These are phyloP conservation scores for Isabelozyma gotoi DNA, from an alignment of 805 yeast genomes.

Conservation along the genomic window DNA sequence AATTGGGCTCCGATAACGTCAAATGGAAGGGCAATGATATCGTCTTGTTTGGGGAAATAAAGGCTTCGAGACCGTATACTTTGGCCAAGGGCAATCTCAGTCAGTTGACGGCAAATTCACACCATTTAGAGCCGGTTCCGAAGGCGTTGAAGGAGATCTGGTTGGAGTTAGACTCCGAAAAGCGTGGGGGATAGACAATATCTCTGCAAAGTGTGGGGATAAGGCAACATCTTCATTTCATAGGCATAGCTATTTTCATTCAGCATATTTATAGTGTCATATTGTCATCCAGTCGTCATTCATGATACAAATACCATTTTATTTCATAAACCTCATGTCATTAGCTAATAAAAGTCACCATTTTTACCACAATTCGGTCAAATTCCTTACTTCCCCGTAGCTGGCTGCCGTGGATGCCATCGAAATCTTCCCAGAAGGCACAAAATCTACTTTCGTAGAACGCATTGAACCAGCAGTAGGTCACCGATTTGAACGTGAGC, in stretches of 20 bases:
- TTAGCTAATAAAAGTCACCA: too few species aligned
- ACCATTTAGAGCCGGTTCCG: constrained; percentile 19
- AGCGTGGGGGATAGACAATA: constrained; percentile 22
- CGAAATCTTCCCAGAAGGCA: constrained; percentile 47
- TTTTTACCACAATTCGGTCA: background rate
- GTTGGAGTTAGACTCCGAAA: constrained; percentile 24
- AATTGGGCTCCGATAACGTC: constrained; percentile 23
- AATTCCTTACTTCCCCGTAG: constrained; percentile 40
- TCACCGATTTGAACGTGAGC: background rate
- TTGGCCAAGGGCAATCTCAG: constrained; percentile 23
- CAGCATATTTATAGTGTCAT: too few species aligned
- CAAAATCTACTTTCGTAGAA: constrained; percentile 31
- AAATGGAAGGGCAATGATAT: constrained; percentile 33
- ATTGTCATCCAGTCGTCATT: too few species aligned
- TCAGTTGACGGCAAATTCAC: constrained; percentile 16
- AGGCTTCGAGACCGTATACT: constrained; percentile 38
- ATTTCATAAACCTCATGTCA: too few species aligned
- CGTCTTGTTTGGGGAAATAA: constrained; percentile 34
- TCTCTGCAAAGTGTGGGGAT: too few species aligned
- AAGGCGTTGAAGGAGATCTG: constrained; percentile 25
- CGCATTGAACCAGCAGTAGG: constrained; percentile 43
- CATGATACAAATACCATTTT: too few species aligned
- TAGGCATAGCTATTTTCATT: too few species aligned
- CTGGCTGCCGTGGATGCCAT: constrained; percentile 66
- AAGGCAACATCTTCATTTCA: background rate